These are phyloP conservation scores for Lantana camara DNA, from an alignment of 257 asterid species.

Conservation along the genomic window DNA sequence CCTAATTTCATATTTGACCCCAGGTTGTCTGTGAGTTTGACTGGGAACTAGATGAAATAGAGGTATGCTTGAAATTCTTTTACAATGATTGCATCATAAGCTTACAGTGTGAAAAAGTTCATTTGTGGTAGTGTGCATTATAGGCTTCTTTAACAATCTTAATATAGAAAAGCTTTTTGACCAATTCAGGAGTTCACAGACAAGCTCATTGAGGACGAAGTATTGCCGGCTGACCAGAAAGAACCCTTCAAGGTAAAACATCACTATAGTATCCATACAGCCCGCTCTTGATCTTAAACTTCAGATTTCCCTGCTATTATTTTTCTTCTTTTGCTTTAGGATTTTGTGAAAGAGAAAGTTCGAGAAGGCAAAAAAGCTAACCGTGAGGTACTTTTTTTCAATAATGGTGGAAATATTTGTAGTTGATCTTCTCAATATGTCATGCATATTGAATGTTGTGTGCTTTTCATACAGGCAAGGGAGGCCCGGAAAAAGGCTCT, in stretches of 20 bases:
- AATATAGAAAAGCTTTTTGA: background rate
- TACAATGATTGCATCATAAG: no score
- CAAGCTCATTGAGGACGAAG: constrained; percentile 71
- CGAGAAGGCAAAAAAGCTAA: constrained; percentile 71
- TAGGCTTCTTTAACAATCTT: background rate
- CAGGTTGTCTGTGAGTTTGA: constrained; percentile 90
- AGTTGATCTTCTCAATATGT: constrained; percentile 11
- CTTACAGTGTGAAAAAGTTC: no score
- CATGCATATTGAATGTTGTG: constrained; percentile 17
- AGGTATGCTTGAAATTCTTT: constrained; percentile 50
- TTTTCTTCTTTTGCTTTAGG: constrained; percentile 34
- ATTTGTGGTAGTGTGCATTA: no score
- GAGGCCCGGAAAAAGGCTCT: constrained; percentile 78
- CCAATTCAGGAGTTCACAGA: constrained; percentile 66
- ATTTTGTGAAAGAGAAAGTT: constrained; percentile 73
- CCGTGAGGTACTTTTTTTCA: constrained; percentile 54
- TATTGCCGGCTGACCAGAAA: constrained; percentile 65
- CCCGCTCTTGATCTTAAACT: background rate
- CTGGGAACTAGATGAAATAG: constrained; percentile 89
- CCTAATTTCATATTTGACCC: constrained; percentile 18
- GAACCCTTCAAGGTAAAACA: constrained; percentile 66
- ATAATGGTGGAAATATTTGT: background rate
- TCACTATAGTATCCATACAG: constrained; percentile 2
- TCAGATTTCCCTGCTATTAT: background rate
- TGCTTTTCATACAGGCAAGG: constrained; percentile 59